These are phyloP conservation scores for Tilletiaria anomala DNA, from an alignment of 1,284 basidiomycete species.

Conservation along the genomic window DNA sequence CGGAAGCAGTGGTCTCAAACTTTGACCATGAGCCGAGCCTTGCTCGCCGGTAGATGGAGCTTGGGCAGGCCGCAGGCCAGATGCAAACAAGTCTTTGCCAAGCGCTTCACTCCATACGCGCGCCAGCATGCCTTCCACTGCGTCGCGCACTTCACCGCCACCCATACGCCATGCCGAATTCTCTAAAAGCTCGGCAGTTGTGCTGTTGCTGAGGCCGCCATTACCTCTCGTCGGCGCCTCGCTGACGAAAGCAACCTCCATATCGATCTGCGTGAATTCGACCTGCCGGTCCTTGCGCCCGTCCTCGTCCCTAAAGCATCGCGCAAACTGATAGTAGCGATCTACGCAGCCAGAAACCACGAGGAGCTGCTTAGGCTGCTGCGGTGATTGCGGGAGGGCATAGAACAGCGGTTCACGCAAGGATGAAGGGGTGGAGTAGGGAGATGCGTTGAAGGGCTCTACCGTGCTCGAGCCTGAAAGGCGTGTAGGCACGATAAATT, in stretches of 20 bases:
- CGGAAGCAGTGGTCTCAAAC: constrained; percentile 5
- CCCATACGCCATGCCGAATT: constrained; percentile 54
- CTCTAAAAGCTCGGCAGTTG: background rate
- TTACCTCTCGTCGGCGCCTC: constrained; percentile 44
- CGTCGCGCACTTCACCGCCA: constrained; percentile 22
- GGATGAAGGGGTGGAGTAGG: background rate
- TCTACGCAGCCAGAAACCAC: constrained; percentile 80
- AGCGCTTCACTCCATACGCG: constrained; percentile 52
- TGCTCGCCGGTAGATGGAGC: too few species aligned
- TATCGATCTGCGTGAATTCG: constrained; percentile 89
- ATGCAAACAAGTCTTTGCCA: background rate
- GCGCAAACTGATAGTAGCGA: constrained; percentile 79
- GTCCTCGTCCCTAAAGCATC: constrained; percentile 89
- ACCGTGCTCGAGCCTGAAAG: constrained; percentile 5
- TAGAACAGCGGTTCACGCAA: constrained; percentile 54
- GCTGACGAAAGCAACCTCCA: constrained; percentile 88
- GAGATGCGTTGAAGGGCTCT: constrained; percentile 13
- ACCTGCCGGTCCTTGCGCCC: constrained; percentile 86
- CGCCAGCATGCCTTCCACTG: constrained; percentile 21
- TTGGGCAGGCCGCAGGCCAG: too few species aligned
- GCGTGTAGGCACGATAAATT: constrained; percentile 84
- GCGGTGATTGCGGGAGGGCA: constrained; percentile 81
- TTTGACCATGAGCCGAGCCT: background rate
- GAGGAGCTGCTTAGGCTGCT: constrained; percentile 86
- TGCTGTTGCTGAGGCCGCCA: background rate